phyloP scores from a whole-genome alignment of 139 green algal genomes.

The Volvox reticuliferus region DNA sequence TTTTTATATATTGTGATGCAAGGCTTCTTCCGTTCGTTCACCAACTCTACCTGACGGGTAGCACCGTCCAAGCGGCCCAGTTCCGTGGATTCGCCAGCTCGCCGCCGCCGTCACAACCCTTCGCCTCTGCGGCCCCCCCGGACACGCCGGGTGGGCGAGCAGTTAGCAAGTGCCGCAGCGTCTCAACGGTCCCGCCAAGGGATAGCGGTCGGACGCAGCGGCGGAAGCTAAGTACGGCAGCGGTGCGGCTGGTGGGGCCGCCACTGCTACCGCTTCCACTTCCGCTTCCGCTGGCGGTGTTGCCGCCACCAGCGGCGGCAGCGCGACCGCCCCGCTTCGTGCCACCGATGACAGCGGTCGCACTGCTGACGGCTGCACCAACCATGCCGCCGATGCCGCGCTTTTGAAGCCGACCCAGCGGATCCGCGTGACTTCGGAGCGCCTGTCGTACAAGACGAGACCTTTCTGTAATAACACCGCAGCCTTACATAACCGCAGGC shows the following conservation, averaged over 20 bases:
- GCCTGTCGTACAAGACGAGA: not conserved
- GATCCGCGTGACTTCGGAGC: slow-evolving; percentile 16
- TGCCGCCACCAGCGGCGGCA: not conserved
- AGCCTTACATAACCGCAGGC: not conserved
- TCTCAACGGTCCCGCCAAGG: not conserved
- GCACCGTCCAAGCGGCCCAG: slow-evolving; percentile 4
- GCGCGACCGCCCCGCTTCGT: not conserved
- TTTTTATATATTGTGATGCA: too few relatives aligned
- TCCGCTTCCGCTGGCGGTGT: not conserved
- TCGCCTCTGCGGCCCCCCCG: not conserved
- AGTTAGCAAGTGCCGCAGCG: not conserved
- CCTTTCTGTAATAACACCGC: not conserved
- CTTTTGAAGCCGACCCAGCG: not conserved
- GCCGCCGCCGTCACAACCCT: not conserved
- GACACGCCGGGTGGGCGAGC: not conserved
- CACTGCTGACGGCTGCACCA: not conserved
- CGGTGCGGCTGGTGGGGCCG: slow-evolving; percentile 24
- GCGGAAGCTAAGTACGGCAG: not conserved
- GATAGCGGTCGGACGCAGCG: slow-evolving; percentile 10
- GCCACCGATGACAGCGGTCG: not conserved
- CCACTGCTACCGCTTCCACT: not conserved
- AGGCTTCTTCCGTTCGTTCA: not conserved
- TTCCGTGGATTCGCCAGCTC: too few relatives aligned
- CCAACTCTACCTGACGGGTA: not conserved
- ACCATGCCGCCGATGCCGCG: not conserved